Conservation (phyloP, 441 rosid genomes). For the Populus tomentosa region DNA sequence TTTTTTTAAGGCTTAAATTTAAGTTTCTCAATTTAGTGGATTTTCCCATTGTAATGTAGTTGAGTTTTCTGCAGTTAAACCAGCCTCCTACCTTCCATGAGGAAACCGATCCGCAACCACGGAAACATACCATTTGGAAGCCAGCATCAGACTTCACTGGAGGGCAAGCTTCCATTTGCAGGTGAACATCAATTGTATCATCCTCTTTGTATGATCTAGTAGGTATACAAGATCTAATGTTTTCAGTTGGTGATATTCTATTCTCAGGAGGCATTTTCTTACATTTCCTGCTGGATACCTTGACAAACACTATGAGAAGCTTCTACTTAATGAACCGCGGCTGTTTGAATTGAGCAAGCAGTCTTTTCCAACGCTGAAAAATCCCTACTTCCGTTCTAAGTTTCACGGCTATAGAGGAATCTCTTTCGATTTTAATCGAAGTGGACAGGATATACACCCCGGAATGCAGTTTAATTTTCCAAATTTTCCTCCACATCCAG, state of each 20-base stretch:
- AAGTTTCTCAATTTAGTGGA: not conserved
- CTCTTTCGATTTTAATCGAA: slow-evolving; percentile 3
- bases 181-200: slow-evolving; percentile 23
- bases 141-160: slow-evolving; percentile 40
- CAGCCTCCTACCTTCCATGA: slow-evolving; percentile 36
- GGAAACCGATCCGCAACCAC: slow-evolving; percentile 53
- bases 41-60: not conserved
- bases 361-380: slow-evolving; percentile 25
- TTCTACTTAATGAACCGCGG: slow-evolving; percentile 29
- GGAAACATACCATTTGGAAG: slow-evolving; percentile 54
- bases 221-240: not conserved
- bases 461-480: not conserved
- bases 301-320: slow-evolving; percentile 37
- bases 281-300: slow-evolving; percentile 33
- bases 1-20: not conserved
- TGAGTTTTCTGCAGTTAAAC: slow-evolving; percentile 20
- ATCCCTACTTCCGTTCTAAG: slow-evolving; percentile 16
- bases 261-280: slow-evolving; percentile 39
- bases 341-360: slow-evolving; percentile 21
- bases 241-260: not conserved
- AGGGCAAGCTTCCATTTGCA: slow-evolving; percentile 37
- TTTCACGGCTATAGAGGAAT: not conserved
- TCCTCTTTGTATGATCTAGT: not conserved
- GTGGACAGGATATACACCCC: not conserved
- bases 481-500: not conserved